Evolutionary conservation across 805 yeast genomes (phyloP), one percentile per base, ranked within the genome.

Genomic region (Nakazawaea anatomiae): DNA sequence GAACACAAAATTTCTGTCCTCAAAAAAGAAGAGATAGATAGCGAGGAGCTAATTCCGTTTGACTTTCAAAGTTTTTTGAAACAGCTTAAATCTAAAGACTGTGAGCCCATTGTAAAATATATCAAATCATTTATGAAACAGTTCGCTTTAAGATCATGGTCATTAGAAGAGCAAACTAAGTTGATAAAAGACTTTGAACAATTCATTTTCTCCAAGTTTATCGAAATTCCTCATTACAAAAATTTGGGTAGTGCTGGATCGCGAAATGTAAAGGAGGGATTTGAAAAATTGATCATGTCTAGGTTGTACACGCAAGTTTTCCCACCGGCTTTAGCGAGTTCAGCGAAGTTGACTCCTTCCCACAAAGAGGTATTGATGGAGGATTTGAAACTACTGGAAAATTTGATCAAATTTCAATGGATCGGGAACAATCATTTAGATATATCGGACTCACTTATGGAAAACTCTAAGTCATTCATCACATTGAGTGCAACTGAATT

Each of bases 221-320:
- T 25, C 2, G 52, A 44, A 7, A 39, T 44, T 28, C 44, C 36
- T n/a, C 45, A 71, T 12, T 83, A 73, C 58, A 86, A 85, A 54
- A 97, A 97, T 1, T 92, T 94, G 64, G 75, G 80, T 27, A 6
- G 27, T 6, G 27, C 8, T 6, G 69, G 79, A 3, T 75, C 89
- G 71, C 71, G 67, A 42, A 82, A 80, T 14, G 84, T 96, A 2
- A 71, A 83, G 57, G 97, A 90, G 58, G 99, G 99, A 0, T 74
- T 94, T 59, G 99, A 94, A 66, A 94, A 94, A 65, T 74, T 94
- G 42, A 75, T 95, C 8, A 89, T 91, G 96, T 91, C 92, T 51
- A 75, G 96, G 55, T 67, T 95, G 2, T 91, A 89, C 64, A 73
- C 74, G 1, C 80, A 78, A 50, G 85, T 92, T 32, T 95, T 87